Evolutionary conservation across 164 flowering plant species (phyloP).

Genomic region (Berberis thunbergii): DNA sequence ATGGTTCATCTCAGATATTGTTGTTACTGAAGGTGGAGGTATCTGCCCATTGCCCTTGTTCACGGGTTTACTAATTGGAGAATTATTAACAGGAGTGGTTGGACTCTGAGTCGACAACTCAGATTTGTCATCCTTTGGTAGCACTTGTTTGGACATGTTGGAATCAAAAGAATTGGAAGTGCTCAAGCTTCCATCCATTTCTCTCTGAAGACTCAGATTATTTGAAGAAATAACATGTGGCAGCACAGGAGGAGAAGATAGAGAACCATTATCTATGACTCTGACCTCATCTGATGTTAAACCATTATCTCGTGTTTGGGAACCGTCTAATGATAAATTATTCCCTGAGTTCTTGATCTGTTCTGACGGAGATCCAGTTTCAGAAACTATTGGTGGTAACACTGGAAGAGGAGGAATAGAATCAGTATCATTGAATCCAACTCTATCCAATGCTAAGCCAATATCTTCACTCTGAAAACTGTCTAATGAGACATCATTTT

Average conservation of each 20-base stretch:
- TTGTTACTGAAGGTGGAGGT: background rate
- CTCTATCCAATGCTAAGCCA: background rate
- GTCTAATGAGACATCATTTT: slow-evolving; percentile 12
- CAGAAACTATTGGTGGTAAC: slow-evolving; percentile 8
- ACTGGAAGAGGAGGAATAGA: slow-evolving; percentile 7
- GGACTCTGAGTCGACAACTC: slow-evolving; percentile 7
- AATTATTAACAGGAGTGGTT: slow-evolving; percentile 13
- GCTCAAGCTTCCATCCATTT: slow-evolving; percentile 8
- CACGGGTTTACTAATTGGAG: slow-evolving; percentile 10
- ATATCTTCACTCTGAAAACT: slow-evolving; percentile 1
- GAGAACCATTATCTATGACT: too few species aligned
- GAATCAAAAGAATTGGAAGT: slow-evolving; percentile 8
- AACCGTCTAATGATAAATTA: too few species aligned
- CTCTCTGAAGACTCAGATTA: slow-evolving; percentile 10
- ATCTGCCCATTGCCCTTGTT: slow-evolving; percentile 37
- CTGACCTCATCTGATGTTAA: too few species aligned
- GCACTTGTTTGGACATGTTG: slow-evolving; percentile 3
- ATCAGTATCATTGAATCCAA: background rate
- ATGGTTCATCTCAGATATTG: background rate
- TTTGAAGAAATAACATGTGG: too few species aligned
- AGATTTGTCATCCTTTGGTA: slow-evolving; percentile 5
- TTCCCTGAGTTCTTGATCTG: too few species aligned
- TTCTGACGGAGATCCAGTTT: background rate
- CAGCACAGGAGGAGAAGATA: too few species aligned
- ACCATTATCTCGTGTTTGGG: too few species aligned